A percentile compares a stretch with the other conserved stretches of the same genome.
Evolutionary conservation across 139 green algal genomes (phyloP).

Genomic region (Coelastrella sp.): DNA sequence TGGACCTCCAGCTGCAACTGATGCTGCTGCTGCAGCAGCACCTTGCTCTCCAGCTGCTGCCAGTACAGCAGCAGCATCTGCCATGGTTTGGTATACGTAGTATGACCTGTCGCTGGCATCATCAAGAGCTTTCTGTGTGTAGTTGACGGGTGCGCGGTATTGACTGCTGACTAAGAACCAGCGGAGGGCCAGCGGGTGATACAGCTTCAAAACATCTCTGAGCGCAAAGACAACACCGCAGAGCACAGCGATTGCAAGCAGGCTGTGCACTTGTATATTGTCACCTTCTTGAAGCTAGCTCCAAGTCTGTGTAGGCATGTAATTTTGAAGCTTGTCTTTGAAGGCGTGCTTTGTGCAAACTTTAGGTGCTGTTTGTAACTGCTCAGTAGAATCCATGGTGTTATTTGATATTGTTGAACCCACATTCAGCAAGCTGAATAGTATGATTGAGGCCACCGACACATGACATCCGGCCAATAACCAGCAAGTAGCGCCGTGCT

Average conservation of each 20-base stretch:
- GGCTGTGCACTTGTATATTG: too few species aligned
- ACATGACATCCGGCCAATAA: too few species aligned
- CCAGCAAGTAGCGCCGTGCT: too few species aligned
- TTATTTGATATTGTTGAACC: too few species aligned
- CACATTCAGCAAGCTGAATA: too few species aligned
- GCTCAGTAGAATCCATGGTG: too few species aligned
- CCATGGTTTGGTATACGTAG: conserved; percentile 92
- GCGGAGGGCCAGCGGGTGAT: conserved; percentile 90
- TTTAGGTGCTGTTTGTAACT: too few species aligned
- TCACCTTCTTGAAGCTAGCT: too few species aligned
- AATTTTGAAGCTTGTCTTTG: too few species aligned
- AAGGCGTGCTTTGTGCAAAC: too few species aligned
- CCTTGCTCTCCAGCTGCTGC: conserved; percentile 43
- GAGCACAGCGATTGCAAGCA: neutral
- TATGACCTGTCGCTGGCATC: conserved; percentile 73
- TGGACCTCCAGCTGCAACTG: neutral
- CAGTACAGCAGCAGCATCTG: conserved; percentile 67
- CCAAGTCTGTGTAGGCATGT: too few species aligned
- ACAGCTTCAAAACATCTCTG: conserved; percentile 79
- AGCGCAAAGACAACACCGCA: neutral
- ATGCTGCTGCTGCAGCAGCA: conserved; percentile 15
- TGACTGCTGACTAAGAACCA: conserved; percentile 96
- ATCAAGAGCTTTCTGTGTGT: conserved; percentile 88
- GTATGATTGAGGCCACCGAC: too few species aligned
- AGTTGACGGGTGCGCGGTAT: conserved; percentile 96